Base-by-base conservation (phyloP, 2,329 filamentous ascomycete genomes). In the Lasiodiplodia hormozganensis region DNA sequence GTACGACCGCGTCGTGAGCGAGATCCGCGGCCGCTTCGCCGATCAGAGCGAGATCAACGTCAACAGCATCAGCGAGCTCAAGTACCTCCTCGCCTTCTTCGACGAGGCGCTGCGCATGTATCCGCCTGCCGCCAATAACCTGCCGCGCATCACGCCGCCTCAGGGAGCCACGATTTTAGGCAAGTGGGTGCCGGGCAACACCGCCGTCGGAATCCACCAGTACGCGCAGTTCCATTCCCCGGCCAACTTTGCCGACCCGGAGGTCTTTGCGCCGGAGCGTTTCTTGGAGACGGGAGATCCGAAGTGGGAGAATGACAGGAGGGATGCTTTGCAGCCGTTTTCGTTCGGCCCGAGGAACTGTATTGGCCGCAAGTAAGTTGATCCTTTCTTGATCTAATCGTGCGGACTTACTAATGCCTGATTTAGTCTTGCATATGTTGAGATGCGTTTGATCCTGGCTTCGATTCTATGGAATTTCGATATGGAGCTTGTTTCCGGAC, bases 61-160 rank as follows among this genome's bases (percentile, higher is more conserved):
- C 68, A 71, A 74, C 8, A 65, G 67, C 4, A 69, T 77, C 2
- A 71, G 72, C 18, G 69, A 75, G 2, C 69, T 83, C 18, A 73
- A 73, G 0, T 83, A 81, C 67, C 65, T 83, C 12, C 73, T 75
- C 18, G 80, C 80, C 1, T 79, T 78, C 51, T 72, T 84, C 11
- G 78, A 82, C 34, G 82, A 84, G 70, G 74, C 75, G 0, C 71
- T 83, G 43, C 77, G 82, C 12, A 64, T 82, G 6, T 83, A 82
- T 62, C 82, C 82, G 1, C 81, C 81, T 0, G 77, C 79, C 2
- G 73, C 79, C 1, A 70, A 71, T 21, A 73, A 74, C 12, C 64
- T 79, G 7, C 77, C 80, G 0, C 73, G 79, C 4, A 34, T 73
- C 5, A 77, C 78, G 2, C 80, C 78, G 1, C 64, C 72, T 3